Base-by-base conservation (phyloP, 2,329 filamentous ascomycete genomes). In the Teratosphaeria gauchensis region DNA sequence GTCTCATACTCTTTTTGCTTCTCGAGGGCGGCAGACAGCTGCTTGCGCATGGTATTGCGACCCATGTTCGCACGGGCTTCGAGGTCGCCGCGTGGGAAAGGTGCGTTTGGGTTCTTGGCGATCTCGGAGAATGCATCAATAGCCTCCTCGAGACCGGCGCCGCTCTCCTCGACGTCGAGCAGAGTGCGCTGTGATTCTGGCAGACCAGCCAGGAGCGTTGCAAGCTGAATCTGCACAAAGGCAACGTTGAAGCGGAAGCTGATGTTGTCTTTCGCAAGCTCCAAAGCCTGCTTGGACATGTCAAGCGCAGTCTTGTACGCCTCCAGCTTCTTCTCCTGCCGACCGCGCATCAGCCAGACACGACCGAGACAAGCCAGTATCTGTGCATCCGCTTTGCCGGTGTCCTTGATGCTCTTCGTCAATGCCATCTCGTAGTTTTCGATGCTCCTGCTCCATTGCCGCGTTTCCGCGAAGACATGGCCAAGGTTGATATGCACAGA, bases 1-100 rank as follows among this genome's bases (percentile, higher is more conserved):
- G 91, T 87, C 73, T 99, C 94, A 73, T 95, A 97, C 63, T 95
- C 89, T 62, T 84, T 87, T 72, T 99, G 94, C 65, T 84, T 87
- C 64, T 90, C 86, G 54, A 92, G 84, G 4, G 89, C 88, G 67
- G 91, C 86, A 68, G 95, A 90, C 12, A 99, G 83, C 73, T 99
- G 92, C 68, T 90, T 91, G 64, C 89, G 87, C 76, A 96, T 90
- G 0, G 95, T 99, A 72, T 96, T 96, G 61, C 88, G 86, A 64
- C 90, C 92, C 94, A 99, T 99, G 79, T 90, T 95, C 51, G 94
- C 92, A 70, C 95, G 90, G 75, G 95, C 90, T 73, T 97, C 92
- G 38, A 99, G 84, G 66, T 96, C 90, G 61, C 88, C 82, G 66
- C 90, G 87, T 6, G 92, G 94, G 74, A 96, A 99, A 0, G 94